Evolutionary conservation across 768 basidiomycete genomes (phyloP).

Genomic region (Cyclocybe aegerita): DNA sequence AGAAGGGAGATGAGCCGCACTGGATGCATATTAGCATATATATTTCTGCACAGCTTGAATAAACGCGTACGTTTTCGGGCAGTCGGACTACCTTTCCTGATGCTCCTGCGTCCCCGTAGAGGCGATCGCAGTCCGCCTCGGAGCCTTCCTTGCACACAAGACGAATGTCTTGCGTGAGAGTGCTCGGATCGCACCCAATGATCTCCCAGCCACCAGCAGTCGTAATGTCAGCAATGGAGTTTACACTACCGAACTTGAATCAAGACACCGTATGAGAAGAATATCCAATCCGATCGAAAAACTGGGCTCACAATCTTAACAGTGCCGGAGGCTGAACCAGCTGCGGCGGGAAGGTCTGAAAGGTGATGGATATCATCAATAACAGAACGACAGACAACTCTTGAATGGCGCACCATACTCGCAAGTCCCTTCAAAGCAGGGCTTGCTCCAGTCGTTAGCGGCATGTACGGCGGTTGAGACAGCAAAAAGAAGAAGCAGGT

Average conservation of each 20-base stretch:
- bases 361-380: background rate
- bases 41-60: background rate
- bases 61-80: slow-evolving; percentile 44
- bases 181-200: slow-evolving; percentile 40
- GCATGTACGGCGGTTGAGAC: slow-evolving; percentile 18
- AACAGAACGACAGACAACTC: background rate
- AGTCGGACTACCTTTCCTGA: slow-evolving; percentile 49
- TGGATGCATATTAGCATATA: slow-evolving; percentile 8
- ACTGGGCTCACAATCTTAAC: slow-evolving; percentile 34
- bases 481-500: slow-evolving; percentile 12
- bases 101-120: slow-evolving; percentile 27
- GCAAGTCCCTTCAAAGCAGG: slow-evolving; percentile 37
- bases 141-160: slow-evolving; percentile 40
- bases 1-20: slow-evolving; percentile 42
- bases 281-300: background rate
- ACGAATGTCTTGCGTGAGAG: slow-evolving; percentile 43
- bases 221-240: slow-evolving; percentile 42
- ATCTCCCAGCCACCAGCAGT: slow-evolving; percentile 55
- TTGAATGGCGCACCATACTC: slow-evolving; percentile 29
- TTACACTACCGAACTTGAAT: slow-evolving; percentile 34
- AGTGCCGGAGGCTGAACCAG: slow-evolving; percentile 34
- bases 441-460: slow-evolving; percentile 43
- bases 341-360: slow-evolving; percentile 28
- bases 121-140: slow-evolving; percentile 35
- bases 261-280: background rate